Evolutionary conservation across 2,329 filamentous ascomycete species (phyloP), one percentile per base, ranked within the genome.

Genomic region (Ascochyta koolunga): DNA sequence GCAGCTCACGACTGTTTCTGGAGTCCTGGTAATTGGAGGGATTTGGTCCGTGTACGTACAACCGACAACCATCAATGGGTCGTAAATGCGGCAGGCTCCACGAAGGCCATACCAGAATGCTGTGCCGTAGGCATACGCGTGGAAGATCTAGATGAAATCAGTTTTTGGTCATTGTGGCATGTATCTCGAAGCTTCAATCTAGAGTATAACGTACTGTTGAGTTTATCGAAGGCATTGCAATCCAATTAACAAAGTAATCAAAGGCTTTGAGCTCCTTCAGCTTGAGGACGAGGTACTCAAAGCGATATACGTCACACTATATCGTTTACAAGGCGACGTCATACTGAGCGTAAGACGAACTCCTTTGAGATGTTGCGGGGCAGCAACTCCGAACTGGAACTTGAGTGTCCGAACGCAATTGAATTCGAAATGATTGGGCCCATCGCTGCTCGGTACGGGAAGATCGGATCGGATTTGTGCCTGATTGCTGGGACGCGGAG

Each of bases 41-140:
- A 11, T 11, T 29, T 7, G 21, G 18, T 1, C 2, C 3, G 11
- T 29, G 15, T 18, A 59, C 56, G 19, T 56, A 65, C 63, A 66
- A 22, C 61, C 63, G 10, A 58, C 56, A 4, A 67, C 65, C 65
- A 66, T 67, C n/a, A 60, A 25, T 5, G 65, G 60, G 46, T 66
- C 63, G 43, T 64, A 67, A 9, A 65, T 54, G 10, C 65, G 63
- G n/a, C 65, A 67, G 10, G 56, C 31, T 27, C 65, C 65, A 22
- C 65, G 63, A 15, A 67, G 56, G 21, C 57, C 60, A 27, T 67
- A 67, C 65, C 65, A 67, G 43, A 67, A 66, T 9, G 65, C 63
- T 8, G 65, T 67, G 42, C 65, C 63, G 41, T 67, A 67, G 10
- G 59, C 54, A 31, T 67, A 67, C 19, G 65, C 61, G 32, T 65